phyloP scores from a whole-genome alignment of 257 asterid species.

The Gentiana dahurica region DNA sequence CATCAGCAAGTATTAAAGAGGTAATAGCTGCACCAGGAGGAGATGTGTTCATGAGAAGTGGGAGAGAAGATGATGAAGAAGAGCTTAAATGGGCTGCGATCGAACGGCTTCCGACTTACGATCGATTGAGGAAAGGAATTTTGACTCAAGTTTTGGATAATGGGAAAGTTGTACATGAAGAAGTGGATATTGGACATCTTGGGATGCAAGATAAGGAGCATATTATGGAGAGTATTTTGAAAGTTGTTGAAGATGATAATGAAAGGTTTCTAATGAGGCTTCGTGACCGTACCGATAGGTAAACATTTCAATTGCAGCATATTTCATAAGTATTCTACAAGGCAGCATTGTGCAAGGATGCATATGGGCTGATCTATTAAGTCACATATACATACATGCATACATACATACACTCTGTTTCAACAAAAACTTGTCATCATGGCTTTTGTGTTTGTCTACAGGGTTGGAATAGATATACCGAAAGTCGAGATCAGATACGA shows the following conservation, averaged over 20 bases:
- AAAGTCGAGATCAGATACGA: conserved; percentile 59
- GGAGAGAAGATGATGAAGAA: conserved; percentile 55
- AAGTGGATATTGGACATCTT: conserved; percentile 50
- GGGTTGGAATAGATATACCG: conserved; percentile 61
- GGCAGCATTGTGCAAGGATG: too few species aligned
- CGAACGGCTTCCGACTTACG: conserved; percentile 76
- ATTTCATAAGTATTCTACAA: too few species aligned
- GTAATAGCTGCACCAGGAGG: conserved; percentile 51
- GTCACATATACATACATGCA: too few species aligned
- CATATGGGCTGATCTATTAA: too few species aligned
- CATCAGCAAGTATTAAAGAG: conserved; percentile 57
- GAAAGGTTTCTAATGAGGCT: conserved; percentile 53
- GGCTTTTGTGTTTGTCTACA: conserved; percentile 6
- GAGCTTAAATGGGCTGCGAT: conserved; percentile 84
- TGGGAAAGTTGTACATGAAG: conserved; percentile 52
- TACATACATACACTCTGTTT: too few species aligned
- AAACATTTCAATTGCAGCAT: neutral
- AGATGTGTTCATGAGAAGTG: conserved; percentile 54
- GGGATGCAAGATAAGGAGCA: conserved; percentile 52
- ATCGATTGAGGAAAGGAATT: conserved; percentile 60
- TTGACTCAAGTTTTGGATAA: conserved; percentile 50
- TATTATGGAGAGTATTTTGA: conserved; percentile 49
- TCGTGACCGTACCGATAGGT: conserved; percentile 65
- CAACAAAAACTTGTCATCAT: neutral
- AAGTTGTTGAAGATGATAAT: conserved; percentile 63